These are phyloP conservation scores for Salvia splendens DNA, from an alignment of 257 asterid genomes.

Conservation along the genomic window DNA sequence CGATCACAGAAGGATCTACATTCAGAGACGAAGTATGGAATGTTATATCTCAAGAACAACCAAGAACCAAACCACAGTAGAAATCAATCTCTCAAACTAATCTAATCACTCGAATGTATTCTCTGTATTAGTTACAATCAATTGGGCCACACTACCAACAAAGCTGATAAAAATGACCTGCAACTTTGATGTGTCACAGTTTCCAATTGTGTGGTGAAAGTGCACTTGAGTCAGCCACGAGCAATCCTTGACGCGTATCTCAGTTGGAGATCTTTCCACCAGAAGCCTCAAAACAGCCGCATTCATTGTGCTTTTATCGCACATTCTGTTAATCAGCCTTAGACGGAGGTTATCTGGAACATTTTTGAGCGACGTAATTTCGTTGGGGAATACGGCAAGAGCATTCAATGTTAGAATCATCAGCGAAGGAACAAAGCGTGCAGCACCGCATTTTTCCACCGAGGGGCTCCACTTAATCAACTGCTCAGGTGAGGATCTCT, in stretches of 20 bases:
- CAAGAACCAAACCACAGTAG: too few species aligned
- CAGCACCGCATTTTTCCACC: too few species aligned
- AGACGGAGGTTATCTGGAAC: slow-evolving; percentile 60
- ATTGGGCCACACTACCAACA: not conserved
- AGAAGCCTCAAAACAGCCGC: slow-evolving; percentile 47
- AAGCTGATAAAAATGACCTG: slow-evolving; percentile 46
- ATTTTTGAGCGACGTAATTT: slow-evolving; percentile 57
- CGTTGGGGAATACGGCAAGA: not conserved
- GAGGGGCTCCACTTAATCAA: too few species aligned
- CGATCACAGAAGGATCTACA: too few species aligned
- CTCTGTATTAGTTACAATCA: too few species aligned
- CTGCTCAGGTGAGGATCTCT: too few species aligned
- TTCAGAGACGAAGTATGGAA: too few species aligned
- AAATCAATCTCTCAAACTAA: too few species aligned
- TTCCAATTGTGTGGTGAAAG: slow-evolving; percentile 45
- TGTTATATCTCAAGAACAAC: too few species aligned
- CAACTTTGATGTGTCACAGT: slow-evolving; percentile 46
- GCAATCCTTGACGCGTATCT: slow-evolving; percentile 64
- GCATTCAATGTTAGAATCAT: too few species aligned
- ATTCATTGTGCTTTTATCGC: slow-evolving; percentile 60
- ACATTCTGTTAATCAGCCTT: slow-evolving; percentile 52
- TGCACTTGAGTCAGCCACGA: slow-evolving; percentile 68
- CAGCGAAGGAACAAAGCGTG: too few species aligned
- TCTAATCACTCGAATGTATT: too few species aligned
- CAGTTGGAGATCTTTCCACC: slow-evolving; percentile 62